Evolutionary conservation across 495 filamentous ascomycete genomes (phyloP), one percentile per base, ranked within the genome.

Genomic region (Paragyromitra xinjiangensis): DNA sequence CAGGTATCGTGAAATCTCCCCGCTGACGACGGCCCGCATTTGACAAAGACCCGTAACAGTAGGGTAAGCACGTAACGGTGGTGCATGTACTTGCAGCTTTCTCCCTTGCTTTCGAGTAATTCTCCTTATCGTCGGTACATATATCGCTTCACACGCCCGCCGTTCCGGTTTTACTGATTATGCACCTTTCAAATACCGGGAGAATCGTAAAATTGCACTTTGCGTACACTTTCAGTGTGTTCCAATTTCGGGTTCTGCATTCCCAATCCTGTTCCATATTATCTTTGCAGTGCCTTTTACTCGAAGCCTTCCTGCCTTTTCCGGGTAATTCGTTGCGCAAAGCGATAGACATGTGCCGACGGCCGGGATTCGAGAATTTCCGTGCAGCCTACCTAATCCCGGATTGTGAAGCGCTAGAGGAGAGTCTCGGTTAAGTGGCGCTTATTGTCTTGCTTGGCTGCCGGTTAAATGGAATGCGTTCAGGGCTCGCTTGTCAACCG

Each of bases 21-120:
- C 73, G 59, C 68, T 76, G 73, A 76, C 42, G 67, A 73, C 73
- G 69, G 74, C 69, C 74, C 74, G 74, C 74, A 77, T 74, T 74
- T 74, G 53, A 56, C 63, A 65, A 19, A 16, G 53, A 72, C 37
- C 44, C 42, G 19, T 58, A 58, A 53, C 48, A 65, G 11, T 22
- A 53, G 45, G n/a, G 48, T 71, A 67, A 61, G 71, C 42, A 67
- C 58, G 67, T 48, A 76, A 73, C 69, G 74, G 69, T 66, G 19
- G 48, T 73, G 69, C 69, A 77, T 77, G 61, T 77, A 55, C 74
- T 34, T 77, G 74, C 69, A 77, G 71, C 55, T 51, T 61, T 48
- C 71, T 61, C 24, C 19, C 39, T 19, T 66, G 16, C 44, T 67
- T 68, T 50, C 34, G 16, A 29, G 63, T 24, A 55, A 71, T 58